phyloP scores from a whole-genome alignment of 164 flowering plant genomes.

The Umbilicus rupestris region DNA sequence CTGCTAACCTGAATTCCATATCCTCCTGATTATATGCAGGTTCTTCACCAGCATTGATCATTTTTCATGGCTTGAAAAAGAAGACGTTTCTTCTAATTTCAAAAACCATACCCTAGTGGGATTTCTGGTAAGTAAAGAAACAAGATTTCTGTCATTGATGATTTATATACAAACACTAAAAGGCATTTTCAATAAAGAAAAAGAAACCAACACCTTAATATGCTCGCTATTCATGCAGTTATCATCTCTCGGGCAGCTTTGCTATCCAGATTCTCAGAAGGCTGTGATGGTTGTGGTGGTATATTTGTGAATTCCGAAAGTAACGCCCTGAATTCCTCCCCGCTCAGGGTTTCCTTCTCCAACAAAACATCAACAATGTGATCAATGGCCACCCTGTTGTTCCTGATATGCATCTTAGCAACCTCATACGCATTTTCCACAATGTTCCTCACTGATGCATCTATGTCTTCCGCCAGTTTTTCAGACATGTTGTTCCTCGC shows the following conservation, averaged over 20 bases:
- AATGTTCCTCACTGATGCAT: constrained; percentile 52
- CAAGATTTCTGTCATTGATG: not conserved
- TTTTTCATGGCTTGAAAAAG: no score
- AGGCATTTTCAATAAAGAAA: no score
- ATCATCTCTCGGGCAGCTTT: not conserved
- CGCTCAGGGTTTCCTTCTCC: constrained; percentile 74
- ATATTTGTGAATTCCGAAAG: constrained; percentile 71
- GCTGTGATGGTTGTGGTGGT: no score
- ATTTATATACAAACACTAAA: not conserved
- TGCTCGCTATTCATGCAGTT: constrained; percentile 2
- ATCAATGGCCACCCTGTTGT: constrained; percentile 80
- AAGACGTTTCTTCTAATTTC: no score
- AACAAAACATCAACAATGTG: constrained; percentile 73
- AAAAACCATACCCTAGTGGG: no score
- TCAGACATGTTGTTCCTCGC: constrained; percentile 88
- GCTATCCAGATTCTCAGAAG: not conserved
- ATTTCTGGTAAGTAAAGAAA: no score
- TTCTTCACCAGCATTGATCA: no score
- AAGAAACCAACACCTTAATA: not conserved
- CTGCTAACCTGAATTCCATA: no score
- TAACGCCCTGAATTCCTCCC: constrained; percentile 78
- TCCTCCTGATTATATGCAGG: no score
- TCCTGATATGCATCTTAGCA: constrained; percentile 53
- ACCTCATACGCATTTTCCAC: constrained; percentile 72
- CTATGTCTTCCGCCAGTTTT: constrained; percentile 79